These are phyloP conservation scores for Thelonectria rubi DNA, from an alignment of 2,329 filamentous ascomycete genomes.

Conservation along the genomic window DNA sequence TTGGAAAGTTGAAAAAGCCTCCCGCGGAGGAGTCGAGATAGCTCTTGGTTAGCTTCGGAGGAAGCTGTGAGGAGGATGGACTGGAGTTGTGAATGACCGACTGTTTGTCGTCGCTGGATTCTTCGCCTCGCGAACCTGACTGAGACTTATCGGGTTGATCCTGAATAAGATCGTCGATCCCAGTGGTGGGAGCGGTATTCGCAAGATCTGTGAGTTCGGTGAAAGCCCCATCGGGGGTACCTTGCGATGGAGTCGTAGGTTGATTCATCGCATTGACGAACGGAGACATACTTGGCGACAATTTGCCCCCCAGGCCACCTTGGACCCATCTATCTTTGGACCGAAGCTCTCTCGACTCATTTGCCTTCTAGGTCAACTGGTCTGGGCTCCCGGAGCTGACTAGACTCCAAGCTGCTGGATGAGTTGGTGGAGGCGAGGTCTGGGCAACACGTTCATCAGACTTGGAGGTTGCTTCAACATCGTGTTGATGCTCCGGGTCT, in stretches of 20 bases:
- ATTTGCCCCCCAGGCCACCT: not conserved
- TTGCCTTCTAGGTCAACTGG: conserved; percentile 29
- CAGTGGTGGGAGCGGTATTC: not conserved
- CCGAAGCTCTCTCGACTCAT: not conserved
- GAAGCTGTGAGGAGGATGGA: not conserved
- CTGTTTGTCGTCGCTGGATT: not conserved
- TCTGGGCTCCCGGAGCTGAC: conserved; percentile 20
- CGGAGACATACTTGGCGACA: not conserved
- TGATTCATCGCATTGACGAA: not conserved
- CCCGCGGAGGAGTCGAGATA: conserved; percentile 23
- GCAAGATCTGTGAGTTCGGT: conserved; percentile 1
- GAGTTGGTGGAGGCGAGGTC: not conserved
- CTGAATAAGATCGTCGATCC: not conserved
- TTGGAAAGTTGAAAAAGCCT: conserved; percentile 27
- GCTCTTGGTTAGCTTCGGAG: conserved; percentile 18
- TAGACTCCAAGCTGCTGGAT: conserved; percentile 25
- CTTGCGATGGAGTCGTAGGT: not conserved
- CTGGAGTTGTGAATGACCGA: not conserved
- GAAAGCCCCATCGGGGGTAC: not conserved
- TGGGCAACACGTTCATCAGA: not conserved
- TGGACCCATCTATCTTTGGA: not conserved
- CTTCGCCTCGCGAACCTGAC: not conserved
- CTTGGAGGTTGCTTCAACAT: not conserved
- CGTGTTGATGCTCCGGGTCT: not conserved
- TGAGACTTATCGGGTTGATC: not conserved